Percentiles rank a stretch among this genome's conserved stretches.
Evolutionary conservation across 2,329 filamentous ascomycete species (phyloP).

Genomic region (Aschersonia sp.): DNA sequence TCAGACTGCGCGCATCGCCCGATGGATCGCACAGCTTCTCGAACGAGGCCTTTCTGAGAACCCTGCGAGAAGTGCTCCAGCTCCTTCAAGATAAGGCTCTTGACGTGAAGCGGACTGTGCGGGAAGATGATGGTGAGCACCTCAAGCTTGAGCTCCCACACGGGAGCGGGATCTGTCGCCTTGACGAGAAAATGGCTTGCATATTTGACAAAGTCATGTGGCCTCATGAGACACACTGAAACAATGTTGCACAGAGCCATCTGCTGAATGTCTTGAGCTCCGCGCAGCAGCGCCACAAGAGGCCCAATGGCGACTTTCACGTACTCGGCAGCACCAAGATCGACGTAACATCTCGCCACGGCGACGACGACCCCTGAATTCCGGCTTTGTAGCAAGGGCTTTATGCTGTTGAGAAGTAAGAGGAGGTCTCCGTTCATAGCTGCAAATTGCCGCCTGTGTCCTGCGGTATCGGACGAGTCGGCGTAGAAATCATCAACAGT

Average conservation of each 20-base stretch:
- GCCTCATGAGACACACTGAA: constrained; percentile 67
- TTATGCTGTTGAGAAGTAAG: constrained; percentile 65
- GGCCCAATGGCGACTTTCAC: constrained; percentile 66
- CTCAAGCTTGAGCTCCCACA: constrained; percentile 89
- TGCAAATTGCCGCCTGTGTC: constrained; percentile 27
- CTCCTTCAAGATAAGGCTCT: constrained; percentile 81
- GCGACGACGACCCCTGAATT: constrained; percentile 88
- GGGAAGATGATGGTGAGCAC: constrained; percentile 84
- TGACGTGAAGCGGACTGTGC: constrained; percentile 57
- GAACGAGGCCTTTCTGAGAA: constrained; percentile 60
- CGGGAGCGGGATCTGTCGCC: constrained; percentile 61
- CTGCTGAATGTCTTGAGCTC: constrained; percentile 76
- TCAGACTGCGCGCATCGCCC: constrained; percentile 82
- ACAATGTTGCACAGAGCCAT: constrained; percentile 90
- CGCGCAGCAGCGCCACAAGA: constrained; percentile 70
- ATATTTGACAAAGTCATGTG: constrained; percentile 74
- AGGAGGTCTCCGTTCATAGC: constrained; percentile 71
- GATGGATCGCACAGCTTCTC: constrained; percentile 83
- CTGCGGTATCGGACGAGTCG: constrained; percentile 33
- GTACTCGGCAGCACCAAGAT: constrained; percentile 68
- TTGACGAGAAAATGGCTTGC: constrained; percentile 81
- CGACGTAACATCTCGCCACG: constrained; percentile 71
- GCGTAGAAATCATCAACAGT: constrained; percentile 69
- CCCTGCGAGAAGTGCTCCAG: constrained; percentile 82
- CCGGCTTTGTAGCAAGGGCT: constrained; percentile 76